These are phyloP conservation scores for Fusarium sterilihyphosum DNA, from an alignment of 2,329 filamentous ascomycete genomes.

Conservation along the genomic window DNA sequence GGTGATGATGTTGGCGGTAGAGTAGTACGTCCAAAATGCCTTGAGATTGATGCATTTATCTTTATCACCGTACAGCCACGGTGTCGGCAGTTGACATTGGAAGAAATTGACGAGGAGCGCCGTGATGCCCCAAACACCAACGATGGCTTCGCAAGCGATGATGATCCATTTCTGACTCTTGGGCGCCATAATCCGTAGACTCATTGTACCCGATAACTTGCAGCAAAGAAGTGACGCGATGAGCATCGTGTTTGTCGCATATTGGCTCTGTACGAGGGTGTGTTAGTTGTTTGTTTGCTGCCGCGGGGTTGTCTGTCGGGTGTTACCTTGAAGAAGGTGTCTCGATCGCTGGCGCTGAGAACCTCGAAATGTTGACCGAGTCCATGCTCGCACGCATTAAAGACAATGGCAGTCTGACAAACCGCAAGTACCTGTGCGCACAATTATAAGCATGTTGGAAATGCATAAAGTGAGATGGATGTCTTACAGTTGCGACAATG, in stretches of 20 bases:
- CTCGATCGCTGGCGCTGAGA: constrained; percentile 16
- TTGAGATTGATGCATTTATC: constrained; percentile 35
- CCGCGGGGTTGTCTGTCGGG: too few species aligned
- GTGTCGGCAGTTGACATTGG: constrained; percentile 41
- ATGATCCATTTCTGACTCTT: constrained; percentile 38
- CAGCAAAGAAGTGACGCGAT: constrained; percentile 40
- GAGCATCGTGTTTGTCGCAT: constrained; percentile 41
- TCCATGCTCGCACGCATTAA: constrained; percentile 37
- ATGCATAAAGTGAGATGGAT: not conserved
- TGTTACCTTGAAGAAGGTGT: constrained; percentile 42
- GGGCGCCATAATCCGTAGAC: constrained; percentile 38
- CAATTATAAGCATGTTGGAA: not conserved
- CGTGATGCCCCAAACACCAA: constrained; percentile 38
- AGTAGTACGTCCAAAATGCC: constrained; percentile 43
- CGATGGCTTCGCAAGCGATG: constrained; percentile 25
- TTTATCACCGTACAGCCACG: constrained; percentile 41
- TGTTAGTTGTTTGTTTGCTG: constrained; percentile 9
- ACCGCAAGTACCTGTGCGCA: constrained; percentile 27
- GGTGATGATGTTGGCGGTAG: constrained; percentile 44
- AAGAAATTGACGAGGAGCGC: constrained; percentile 42
- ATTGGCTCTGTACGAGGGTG: constrained; percentile 34
- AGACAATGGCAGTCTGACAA: constrained; percentile 36
- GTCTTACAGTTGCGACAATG: constrained; percentile 39
- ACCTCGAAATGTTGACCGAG: constrained; percentile 34
- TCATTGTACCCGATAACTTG: constrained; percentile 43